A percentile compares a stretch with the other conserved stretches of the same genome.
Conservation (phyloP, 495 filamentous ascomycete species). For the Ramalina peruviana region DNA sequence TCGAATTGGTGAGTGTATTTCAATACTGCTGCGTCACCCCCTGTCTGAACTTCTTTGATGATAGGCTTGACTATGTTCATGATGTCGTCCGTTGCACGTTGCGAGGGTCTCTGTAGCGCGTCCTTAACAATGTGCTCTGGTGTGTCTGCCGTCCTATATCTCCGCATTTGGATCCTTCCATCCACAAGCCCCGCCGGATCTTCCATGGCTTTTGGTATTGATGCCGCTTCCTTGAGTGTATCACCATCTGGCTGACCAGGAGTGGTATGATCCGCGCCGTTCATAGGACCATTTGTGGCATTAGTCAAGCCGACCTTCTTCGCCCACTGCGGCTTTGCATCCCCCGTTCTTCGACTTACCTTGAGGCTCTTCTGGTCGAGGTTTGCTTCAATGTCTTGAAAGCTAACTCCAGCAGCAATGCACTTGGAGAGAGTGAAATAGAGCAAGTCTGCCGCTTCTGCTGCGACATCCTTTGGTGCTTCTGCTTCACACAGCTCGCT, state of each 20-base stretch:
- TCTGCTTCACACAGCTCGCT: slow-evolving; percentile 81
- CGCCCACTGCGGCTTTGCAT: slow-evolving; percentile 84
- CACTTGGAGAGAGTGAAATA: slow-evolving; percentile 93
- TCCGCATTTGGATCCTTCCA: slow-evolving; percentile 68
- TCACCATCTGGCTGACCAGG: slow-evolving; percentile 14
- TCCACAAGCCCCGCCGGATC: slow-evolving; percentile 34
- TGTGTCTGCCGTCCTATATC: slow-evolving; percentile 51
- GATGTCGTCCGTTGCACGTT: slow-evolving; percentile 80
- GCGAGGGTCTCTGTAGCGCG: slow-evolving; percentile 73
- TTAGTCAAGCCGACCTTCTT: slow-evolving; percentile 58
- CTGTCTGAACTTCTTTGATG: slow-evolving; percentile 63
- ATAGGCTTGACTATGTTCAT: slow-evolving; percentile 84
- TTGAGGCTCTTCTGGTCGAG: slow-evolving; percentile 91
- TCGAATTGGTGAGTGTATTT: slow-evolving; percentile 96
- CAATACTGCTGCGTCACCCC: slow-evolving; percentile 76
- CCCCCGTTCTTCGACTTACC: slow-evolving; percentile 77
- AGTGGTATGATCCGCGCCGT: slow-evolving; percentile 1
- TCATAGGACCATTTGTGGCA: slow-evolving; percentile 3
- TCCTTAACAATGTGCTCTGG: slow-evolving; percentile 46
- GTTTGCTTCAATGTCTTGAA: slow-evolving; percentile 80
- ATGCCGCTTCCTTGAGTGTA: slow-evolving; percentile 27
- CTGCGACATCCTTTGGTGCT: slow-evolving; percentile 70
- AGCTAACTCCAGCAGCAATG: slow-evolving; percentile 61
- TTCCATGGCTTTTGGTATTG: slow-evolving; percentile 25
- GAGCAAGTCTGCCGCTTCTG: slow-evolving; percentile 86